Evolutionary conservation across 805 yeast species (phyloP).

Genomic region (Monosporozyma aquatica): DNA sequence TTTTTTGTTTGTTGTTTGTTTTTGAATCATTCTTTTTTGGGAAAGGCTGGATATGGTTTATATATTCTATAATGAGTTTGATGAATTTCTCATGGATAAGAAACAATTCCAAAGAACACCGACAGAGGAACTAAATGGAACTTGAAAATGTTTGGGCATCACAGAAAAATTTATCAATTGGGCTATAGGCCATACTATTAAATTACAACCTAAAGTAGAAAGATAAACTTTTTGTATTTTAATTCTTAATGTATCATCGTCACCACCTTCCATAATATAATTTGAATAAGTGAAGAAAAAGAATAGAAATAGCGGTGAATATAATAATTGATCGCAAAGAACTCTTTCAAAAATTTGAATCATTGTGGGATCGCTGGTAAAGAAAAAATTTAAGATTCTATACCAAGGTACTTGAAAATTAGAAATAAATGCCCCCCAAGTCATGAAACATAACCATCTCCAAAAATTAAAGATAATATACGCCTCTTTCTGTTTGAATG

Average conservation of each 20-base stretch:
- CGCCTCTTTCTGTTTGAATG: background rate
- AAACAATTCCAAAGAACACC: constrained; percentile 94
- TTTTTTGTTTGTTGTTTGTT: too few species aligned
- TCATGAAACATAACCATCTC: constrained; percentile 68
- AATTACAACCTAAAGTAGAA: constrained; percentile 57
- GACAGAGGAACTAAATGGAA: constrained; percentile 79
- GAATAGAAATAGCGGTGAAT: constrained; percentile 77
- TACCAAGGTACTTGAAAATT: constrained; percentile 88
- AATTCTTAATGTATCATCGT: constrained; percentile 48
- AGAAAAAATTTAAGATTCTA: constrained; percentile 63
- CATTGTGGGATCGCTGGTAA: constrained; percentile 71
- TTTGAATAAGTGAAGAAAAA: constrained; percentile 80
- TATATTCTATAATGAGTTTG: constrained; percentile 20
- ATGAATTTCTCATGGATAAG: constrained; percentile 69
- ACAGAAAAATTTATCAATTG: constrained; percentile 66
- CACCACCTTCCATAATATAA: constrained; percentile 67
- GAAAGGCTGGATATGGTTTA: too few species aligned
- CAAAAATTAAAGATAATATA: constrained; percentile 44
- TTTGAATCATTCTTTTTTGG: too few species aligned
- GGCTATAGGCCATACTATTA: constrained; percentile 74
- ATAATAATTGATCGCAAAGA: constrained; percentile 79
- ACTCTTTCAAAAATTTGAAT: constrained; percentile 82
- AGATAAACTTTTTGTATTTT: constrained; percentile 62
- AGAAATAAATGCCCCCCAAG: constrained; percentile 82
- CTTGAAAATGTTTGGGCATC: constrained; percentile 67